Percentiles rank a stretch among this genome's conserved stretches.
These are phyloP conservation scores for Carex littledalei DNA, from an alignment of 176 grass and related monocot genomes.

Conservation along the genomic window DNA sequence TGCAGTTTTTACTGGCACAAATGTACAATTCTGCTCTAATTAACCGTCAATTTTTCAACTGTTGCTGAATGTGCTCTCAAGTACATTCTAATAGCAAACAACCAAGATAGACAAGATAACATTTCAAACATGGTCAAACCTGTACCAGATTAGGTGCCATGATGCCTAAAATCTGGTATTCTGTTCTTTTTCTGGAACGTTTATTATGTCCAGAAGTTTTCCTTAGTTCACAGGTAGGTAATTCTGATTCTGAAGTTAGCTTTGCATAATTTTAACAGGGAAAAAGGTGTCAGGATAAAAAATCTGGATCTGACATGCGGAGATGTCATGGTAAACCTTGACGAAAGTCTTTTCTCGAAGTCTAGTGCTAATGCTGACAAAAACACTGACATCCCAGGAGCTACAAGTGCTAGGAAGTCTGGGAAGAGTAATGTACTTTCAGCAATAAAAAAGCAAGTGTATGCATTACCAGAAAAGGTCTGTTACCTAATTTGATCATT, in stretches of 20 bases:
- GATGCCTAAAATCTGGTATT: not conserved
- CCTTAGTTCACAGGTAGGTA: not conserved
- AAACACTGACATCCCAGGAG: slow-evolving; percentile 23
- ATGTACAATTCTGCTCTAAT: not conserved
- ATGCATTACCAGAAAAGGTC: slow-evolving; percentile 94
- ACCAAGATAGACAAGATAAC: not conserved
- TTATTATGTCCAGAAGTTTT: slow-evolving; percentile 29
- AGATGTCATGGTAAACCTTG: slow-evolving; percentile 54
- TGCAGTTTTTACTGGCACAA: not conserved
- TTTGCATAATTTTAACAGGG: slow-evolving; percentile 58
- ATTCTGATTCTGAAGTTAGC: slow-evolving; percentile 7
- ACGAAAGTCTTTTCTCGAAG: slow-evolving; percentile 65
- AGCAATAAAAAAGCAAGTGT: slow-evolving; percentile 71
- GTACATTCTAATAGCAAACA: not conserved
- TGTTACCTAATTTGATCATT: slow-evolving; percentile 27
- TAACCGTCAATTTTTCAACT: not conserved
- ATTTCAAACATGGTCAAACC: not conserved
- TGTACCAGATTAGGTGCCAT: not conserved
- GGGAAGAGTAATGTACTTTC: slow-evolving; percentile 51
- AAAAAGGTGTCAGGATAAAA: slow-evolving; percentile 79
- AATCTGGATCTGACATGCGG: slow-evolving; percentile 83
- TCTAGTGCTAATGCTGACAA: slow-evolving; percentile 34
- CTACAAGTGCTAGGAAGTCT: slow-evolving; percentile 32
- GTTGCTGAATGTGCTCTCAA: not conserved
- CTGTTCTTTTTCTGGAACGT: not conserved